These are phyloP conservation scores for Erigeron philadelphicus DNA, from an alignment of 140 eudicot genomes.

Conservation along the genomic window DNA sequence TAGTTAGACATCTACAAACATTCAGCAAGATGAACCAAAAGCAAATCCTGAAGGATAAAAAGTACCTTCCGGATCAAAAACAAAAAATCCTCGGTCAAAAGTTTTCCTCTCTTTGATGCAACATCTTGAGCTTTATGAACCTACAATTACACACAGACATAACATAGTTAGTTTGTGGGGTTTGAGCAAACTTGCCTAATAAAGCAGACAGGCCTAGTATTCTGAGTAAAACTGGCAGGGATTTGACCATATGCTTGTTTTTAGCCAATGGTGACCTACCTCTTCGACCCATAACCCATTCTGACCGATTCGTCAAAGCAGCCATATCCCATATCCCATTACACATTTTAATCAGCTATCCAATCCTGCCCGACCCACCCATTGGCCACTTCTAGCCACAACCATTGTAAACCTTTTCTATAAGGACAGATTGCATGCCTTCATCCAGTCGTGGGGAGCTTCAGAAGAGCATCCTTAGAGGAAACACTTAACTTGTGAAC, in stretches of 20 bases:
- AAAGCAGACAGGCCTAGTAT: not conserved
- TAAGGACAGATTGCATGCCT: not conserved
- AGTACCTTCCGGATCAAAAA: slow-evolving; percentile 85
- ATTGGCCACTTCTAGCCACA: not conserved
- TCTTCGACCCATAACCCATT: not conserved
- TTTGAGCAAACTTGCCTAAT: not conserved
- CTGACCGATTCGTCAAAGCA: not conserved
- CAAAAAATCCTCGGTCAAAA: slow-evolving; percentile 86
- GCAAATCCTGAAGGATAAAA: not conserved
- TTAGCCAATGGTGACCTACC: not conserved
- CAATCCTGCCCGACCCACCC: not conserved
- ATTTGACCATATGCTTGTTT: not conserved
- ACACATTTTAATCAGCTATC: not conserved
- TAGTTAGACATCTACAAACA: not conserved
- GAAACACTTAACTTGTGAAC: not conserved
- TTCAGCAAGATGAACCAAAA: slow-evolving; percentile 5
- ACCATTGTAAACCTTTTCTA: not conserved
- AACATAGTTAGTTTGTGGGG: not conserved
- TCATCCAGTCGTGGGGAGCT: not conserved
- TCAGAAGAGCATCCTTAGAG: not conserved
- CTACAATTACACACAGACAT: slow-evolving; percentile 30
- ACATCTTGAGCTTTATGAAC: slow-evolving; percentile 95
- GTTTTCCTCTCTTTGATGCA: slow-evolving; percentile 93
- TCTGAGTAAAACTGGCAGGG: not conserved
- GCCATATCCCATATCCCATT: not conserved